Evolutionary conservation across 176 grass and related monocot species (phyloP).

Genomic region (Puya raimondii): DNA sequence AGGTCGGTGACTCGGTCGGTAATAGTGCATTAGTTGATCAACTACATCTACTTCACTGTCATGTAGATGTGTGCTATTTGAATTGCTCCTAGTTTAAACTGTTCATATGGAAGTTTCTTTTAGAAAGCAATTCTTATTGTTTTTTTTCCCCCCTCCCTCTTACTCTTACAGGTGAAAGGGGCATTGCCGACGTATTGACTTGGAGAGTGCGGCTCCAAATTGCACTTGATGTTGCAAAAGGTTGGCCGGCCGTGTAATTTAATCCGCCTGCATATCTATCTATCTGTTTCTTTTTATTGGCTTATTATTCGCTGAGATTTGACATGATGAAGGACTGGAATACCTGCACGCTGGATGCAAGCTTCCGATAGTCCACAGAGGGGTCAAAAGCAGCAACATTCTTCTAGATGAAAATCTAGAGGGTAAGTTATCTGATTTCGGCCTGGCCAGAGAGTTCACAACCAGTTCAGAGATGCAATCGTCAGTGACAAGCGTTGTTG

Average conservation of each 20-base stretch:
- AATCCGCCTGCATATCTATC: neutral
- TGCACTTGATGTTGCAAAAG: slow-evolving; percentile 30
- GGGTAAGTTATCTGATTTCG: slow-evolving; percentile 31
- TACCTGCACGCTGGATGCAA: slow-evolving; percentile 32
- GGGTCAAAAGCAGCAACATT: slow-evolving; percentile 29
- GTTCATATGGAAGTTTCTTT: too few species aligned
- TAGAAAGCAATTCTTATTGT: too few species aligned
- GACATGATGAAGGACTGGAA: slow-evolving; percentile 22
- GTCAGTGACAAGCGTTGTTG: slow-evolving; percentile 9
- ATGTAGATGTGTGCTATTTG: too few species aligned
- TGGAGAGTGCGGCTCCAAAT: slow-evolving; percentile 32
- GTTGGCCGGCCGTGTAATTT: neutral
- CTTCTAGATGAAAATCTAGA: slow-evolving; percentile 28
- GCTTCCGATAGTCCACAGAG: slow-evolving; percentile 29
- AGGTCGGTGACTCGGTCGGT: slow-evolving; percentile 6
- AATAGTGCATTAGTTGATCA: neutral
- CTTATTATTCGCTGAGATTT: neutral
- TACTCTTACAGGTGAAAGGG: slow-evolving; percentile 16
- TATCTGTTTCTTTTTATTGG: neutral
- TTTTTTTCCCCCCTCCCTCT: neutral
- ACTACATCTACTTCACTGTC: too few species aligned
- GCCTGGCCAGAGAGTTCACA: slow-evolving; percentile 20
- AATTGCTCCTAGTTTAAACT: too few species aligned
- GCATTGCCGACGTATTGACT: slow-evolving; percentile 9
- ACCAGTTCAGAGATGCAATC: neutral